Conservation (phyloP, 2,329 filamentous ascomycete species). For the Arthrobotrys sphaeroides region DNA sequence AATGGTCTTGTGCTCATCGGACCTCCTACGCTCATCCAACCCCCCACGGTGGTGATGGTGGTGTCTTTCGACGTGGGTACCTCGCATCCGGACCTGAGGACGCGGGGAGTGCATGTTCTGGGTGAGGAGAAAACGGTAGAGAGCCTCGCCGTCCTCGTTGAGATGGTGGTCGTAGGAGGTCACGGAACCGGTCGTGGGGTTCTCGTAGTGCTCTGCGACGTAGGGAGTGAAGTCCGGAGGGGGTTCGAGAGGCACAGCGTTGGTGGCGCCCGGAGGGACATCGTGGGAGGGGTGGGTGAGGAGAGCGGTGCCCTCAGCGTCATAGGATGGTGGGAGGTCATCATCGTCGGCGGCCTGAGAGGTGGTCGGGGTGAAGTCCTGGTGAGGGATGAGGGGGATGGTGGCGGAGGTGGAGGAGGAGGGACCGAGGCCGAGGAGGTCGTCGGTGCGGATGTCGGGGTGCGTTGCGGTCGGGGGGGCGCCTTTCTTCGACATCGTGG, state of each 20-base stretch:
- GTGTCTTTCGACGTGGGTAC: conserved; percentile 59
- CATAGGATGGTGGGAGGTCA: conserved; percentile 46
- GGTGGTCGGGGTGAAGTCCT: conserved; percentile 29
- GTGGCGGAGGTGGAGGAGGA: conserved; percentile 38
- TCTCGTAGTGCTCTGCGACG: conserved; percentile 35
- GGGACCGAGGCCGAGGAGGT: conserved; percentile 38
- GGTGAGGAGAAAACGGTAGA: conserved; percentile 56
- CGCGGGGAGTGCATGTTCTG: conserved; percentile 52
- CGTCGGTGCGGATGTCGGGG: conserved; percentile 29
- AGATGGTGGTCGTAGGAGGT: conserved; percentile 57
- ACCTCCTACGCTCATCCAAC: conserved; percentile 62
- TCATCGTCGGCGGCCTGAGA: conserved; percentile 28
- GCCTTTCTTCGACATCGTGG: conserved; percentile 41
- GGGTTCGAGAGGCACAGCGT: conserved; percentile 29
- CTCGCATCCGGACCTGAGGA: conserved; percentile 57
- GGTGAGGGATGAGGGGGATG: conserved; percentile 37
- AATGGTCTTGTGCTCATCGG: conserved; percentile 64
- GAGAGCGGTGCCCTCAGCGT: conserved; percentile 34
- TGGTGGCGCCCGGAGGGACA: conserved; percentile 32
- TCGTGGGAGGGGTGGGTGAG: conserved; percentile 36
- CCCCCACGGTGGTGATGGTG: conserved; percentile 28
- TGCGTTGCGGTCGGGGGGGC: conserved; percentile 22
- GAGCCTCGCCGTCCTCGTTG: conserved; percentile 57
- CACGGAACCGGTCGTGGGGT: conserved; percentile 34
- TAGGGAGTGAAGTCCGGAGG: conserved; percentile 46